Evolutionary conservation across 2,329 filamentous ascomycete genomes (phyloP).

Genomic region (Pseudocercospora crystallina): DNA sequence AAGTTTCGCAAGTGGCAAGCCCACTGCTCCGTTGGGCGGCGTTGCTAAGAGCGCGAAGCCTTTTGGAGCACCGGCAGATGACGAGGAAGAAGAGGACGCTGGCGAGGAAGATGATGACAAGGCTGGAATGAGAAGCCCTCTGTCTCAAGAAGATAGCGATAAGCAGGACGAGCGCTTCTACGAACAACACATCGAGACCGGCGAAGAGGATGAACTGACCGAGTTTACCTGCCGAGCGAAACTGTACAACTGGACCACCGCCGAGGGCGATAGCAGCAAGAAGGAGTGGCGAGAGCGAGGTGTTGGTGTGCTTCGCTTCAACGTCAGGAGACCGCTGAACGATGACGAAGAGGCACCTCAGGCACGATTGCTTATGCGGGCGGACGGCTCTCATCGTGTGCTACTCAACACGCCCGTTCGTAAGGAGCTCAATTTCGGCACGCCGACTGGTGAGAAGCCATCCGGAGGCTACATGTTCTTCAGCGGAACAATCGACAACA

Average conservation of each 20-base stretch:
- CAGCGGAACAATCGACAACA: conserved; percentile 55
- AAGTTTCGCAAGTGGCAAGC: conserved; percentile 61
- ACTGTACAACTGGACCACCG: conserved; percentile 74
- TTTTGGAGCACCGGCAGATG: conserved; percentile 72
- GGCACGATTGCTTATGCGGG: conserved; percentile 81
- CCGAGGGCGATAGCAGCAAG: conserved; percentile 42
- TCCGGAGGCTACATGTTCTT: conserved; percentile 70
- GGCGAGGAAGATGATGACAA: conserved; percentile 47
- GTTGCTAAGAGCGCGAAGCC: conserved; percentile 62
- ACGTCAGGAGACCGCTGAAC: conserved; percentile 58
- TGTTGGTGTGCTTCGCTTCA: conserved; percentile 79
- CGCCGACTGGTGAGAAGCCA: conserved; percentile 61
- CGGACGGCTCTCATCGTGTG: conserved; percentile 83
- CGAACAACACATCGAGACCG: conserved; percentile 74
- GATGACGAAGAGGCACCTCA: conserved; percentile 54
- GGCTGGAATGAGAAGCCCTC: conserved; percentile 43
- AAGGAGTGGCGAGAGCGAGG: conserved; percentile 88
- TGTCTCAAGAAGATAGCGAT: conserved; percentile 54
- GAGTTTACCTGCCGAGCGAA: conserved; percentile 76
- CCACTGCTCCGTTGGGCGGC: conserved; percentile 48
- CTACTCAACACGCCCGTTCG: conserved; percentile 82
- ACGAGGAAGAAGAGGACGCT: conserved; percentile 51
- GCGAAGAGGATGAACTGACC: conserved; percentile 79
- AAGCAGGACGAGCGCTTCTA: conserved; percentile 61
- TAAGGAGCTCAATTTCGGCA: conserved; percentile 75